Conservation (phyloP, 1,139 yeast genomes). For the Suhomyces anneliseae region DNA sequence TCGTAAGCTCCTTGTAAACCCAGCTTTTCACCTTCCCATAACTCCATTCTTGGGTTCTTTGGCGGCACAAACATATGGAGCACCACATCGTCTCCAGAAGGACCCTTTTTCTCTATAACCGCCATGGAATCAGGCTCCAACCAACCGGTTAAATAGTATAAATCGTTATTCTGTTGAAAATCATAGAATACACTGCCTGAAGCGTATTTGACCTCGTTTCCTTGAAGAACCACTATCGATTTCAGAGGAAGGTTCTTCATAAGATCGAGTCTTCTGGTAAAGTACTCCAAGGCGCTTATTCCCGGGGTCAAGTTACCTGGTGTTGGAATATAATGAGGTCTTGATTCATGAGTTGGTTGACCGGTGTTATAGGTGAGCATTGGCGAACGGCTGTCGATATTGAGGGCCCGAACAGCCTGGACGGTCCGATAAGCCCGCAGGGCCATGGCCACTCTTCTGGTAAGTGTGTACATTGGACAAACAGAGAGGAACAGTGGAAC, state of each 20-base stretch:
- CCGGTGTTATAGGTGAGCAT: constrained; percentile 51
- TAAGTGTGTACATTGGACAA: too few species aligned
- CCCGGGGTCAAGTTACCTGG: constrained; percentile 89
- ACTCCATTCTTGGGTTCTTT: constrained; percentile 71
- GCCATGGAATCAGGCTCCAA: constrained; percentile 86
- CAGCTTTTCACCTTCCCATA: constrained; percentile 94
- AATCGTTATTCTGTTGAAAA: constrained; percentile 88
- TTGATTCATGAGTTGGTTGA: constrained; percentile 83
- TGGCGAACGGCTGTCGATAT: constrained; percentile 21
- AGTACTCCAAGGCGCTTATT: constrained; percentile 80
- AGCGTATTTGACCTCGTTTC: constrained; percentile 71
- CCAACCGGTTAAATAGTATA: constrained; percentile 89
- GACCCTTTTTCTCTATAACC: constrained; percentile 60
- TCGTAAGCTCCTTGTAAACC: constrained; percentile 83
- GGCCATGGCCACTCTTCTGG: neutral
- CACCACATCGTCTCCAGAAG: constrained; percentile 51
- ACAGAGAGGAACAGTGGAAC: too few species aligned
- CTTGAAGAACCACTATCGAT: constrained; percentile 73
- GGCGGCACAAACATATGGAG: constrained; percentile 87
- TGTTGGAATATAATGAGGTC: constrained; percentile 68
- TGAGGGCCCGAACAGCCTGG: constrained; percentile 3
- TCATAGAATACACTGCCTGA: constrained; percentile 89
- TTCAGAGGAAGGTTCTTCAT: constrained; percentile 58
- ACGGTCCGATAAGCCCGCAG: neutral
- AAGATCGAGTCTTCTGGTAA: constrained; percentile 60